A percentile compares a stretch with the other conserved stretches of the same genome.
phyloP scores from a whole-genome alignment of 495 filamentous ascomycete species.

The Daldinia caldariorum region DNA sequence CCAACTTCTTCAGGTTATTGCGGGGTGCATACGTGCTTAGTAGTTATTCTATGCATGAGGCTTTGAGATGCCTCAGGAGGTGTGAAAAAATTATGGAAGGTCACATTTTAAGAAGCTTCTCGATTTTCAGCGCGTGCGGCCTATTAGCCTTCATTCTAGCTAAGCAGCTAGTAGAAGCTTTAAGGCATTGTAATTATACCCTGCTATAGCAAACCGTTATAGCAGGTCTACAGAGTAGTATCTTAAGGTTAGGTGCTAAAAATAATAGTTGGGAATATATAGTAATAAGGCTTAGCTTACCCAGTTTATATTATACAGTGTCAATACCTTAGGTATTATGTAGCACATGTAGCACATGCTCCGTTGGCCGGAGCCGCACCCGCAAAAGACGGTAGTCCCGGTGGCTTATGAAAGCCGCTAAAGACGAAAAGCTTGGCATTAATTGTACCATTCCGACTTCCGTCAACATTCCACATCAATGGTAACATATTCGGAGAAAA shows the following conservation, averaged over 20 bases:
- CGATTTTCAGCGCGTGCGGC: not conserved
- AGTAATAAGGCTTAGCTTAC: not conserved
- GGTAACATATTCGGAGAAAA: not conserved
- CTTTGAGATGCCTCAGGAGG: not conserved
- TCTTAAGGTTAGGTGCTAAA: not conserved
- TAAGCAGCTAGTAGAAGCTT: not conserved
- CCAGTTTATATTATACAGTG: not conserved
- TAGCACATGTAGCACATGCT: constrained; percentile 10
- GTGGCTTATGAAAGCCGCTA: constrained; percentile 20
- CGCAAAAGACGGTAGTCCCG: constrained; percentile 23
- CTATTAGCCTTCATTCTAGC: constrained; percentile 1
- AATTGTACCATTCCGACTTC: constrained; percentile 37
- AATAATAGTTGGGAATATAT: constrained; percentile 5
- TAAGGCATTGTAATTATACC: not conserved
- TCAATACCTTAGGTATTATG: no score
- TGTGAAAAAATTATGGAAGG: not conserved
- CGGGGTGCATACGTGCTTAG: constrained; percentile 30
- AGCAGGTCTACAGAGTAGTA: not conserved
- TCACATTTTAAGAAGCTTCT: not conserved
- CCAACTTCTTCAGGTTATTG: constrained; percentile 12
- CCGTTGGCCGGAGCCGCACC: constrained; percentile 38
- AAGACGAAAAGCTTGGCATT: constrained; percentile 44
- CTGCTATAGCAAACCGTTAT: not conserved
- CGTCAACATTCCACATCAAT: constrained; percentile 1
- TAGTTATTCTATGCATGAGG: not conserved